phyloP scores from a whole-genome alignment of 2,329 filamentous ascomycete genomes.

The Hyphodiscus sp. region DNA sequence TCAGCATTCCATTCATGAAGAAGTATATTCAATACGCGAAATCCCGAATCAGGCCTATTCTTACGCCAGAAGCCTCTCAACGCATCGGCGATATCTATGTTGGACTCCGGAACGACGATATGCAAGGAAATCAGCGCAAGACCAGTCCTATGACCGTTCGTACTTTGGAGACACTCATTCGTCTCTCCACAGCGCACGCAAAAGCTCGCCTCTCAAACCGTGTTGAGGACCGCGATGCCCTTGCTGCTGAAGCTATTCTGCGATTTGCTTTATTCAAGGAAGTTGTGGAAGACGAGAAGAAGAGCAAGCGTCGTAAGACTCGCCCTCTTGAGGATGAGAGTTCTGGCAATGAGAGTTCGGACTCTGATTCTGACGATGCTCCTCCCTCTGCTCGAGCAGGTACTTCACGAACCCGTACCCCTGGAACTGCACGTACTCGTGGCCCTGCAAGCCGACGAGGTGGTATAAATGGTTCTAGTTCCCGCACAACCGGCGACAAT shows the following conservation, averaged over 20 bases:
- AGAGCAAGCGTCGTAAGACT: slow-evolving; percentile 75
- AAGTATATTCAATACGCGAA: slow-evolving; percentile 99
- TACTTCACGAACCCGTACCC: slow-evolving; percentile 29
- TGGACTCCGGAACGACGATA: slow-evolving; percentile 87
- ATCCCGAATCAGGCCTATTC: slow-evolving; percentile 76
- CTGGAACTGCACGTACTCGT: slow-evolving; percentile 30
- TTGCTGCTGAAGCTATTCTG: slow-evolving; percentile 81
- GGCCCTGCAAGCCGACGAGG: slow-evolving; percentile 25
- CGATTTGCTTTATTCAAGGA: slow-evolving; percentile 97
- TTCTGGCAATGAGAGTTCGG: slow-evolving; percentile 55
- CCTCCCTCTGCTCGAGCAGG: slow-evolving; percentile 22
- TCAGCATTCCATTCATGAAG: slow-evolving; percentile 97
- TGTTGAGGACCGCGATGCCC: slow-evolving; percentile 83
- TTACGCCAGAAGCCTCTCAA: slow-evolving; percentile 87
- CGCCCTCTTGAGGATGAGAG: slow-evolving; percentile 50
- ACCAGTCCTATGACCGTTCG: slow-evolving; percentile 95
- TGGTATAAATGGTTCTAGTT: slow-evolving; percentile 20
- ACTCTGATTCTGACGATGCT: slow-evolving; percentile 32
- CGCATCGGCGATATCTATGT: slow-evolving; percentile 90
- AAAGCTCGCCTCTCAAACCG: slow-evolving; percentile 83
- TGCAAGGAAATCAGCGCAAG: slow-evolving; percentile 87
- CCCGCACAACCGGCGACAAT: slow-evolving; percentile 36
- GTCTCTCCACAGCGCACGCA: slow-evolving; percentile 91
- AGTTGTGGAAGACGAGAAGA: slow-evolving; percentile 70
- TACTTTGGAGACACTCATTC: slow-evolving; percentile 96